phyloP scores from a whole-genome alignment of 2,329 filamentous ascomycete species.

The Penicillium sp. region DNA sequence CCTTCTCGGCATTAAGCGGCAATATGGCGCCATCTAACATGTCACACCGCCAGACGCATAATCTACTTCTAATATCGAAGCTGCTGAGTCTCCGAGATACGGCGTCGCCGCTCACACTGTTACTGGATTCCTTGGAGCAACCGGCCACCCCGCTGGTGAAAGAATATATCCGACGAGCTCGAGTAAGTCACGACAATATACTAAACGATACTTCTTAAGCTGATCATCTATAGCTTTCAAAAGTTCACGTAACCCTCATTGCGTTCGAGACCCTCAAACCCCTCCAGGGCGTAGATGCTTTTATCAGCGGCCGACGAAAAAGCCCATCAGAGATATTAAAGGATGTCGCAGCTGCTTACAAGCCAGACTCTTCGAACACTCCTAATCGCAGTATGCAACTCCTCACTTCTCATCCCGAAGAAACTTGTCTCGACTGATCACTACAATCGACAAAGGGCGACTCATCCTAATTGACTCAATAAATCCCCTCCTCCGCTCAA shows the following conservation, averaged over 20 bases:
- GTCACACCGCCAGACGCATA: slow-evolving; percentile 78
- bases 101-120: slow-evolving; percentile 82
- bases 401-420: background rate
- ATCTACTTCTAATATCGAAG: slow-evolving; percentile 80
- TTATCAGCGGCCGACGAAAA: slow-evolving; percentile 69
- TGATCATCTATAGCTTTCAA: slow-evolving; percentile 49
- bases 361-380: slow-evolving; percentile 24
- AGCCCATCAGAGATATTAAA: slow-evolving; percentile 60
- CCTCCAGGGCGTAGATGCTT: slow-evolving; percentile 67
- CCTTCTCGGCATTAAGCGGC: background rate
- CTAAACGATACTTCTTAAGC: background rate
- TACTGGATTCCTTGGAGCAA: slow-evolving; percentile 86
- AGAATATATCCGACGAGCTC: slow-evolving; percentile 77
- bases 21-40: slow-evolving; percentile 43
- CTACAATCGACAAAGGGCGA: slow-evolving; percentile 57
- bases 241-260: slow-evolving; percentile 74
- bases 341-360: slow-evolving; percentile 58
- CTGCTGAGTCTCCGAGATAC: slow-evolving; percentile 78
- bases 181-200: slow-evolving; percentile 56
- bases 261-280: slow-evolving; percentile 75
- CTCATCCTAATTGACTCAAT: slow-evolving; percentile 83
- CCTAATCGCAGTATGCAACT: slow-evolving; percentile 35
- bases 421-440: slow-evolving; percentile 12
- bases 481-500: slow-evolving; percentile 61
- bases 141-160: slow-evolving; percentile 70